Evolutionary conservation across 2,329 filamentous ascomycete genomes (phyloP).

Genomic region (Pseudogymnoascus pannorum): DNA sequence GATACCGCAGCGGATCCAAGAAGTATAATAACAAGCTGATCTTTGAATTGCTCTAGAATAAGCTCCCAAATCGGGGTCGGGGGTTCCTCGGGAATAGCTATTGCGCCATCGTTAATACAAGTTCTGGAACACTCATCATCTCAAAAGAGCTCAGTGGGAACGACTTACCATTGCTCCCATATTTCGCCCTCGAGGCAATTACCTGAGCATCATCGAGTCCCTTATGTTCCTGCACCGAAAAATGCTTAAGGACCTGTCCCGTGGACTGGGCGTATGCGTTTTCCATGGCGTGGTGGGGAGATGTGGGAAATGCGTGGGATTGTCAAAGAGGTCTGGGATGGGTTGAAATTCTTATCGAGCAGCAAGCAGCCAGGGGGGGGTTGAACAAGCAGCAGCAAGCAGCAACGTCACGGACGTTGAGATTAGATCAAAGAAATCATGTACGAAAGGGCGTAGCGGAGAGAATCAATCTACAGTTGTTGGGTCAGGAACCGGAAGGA

Average conservation of each 20-base stretch:
- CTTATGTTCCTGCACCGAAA: slow-evolving; percentile 46
- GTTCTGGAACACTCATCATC: slow-evolving; percentile 1
- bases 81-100: slow-evolving; percentile 78
- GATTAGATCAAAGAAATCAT: slow-evolving; percentile 4
- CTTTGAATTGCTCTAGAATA: slow-evolving; percentile 97
- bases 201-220: slow-evolving; percentile 57
- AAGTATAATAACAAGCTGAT: slow-evolving; percentile 93
- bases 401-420: slow-evolving; percentile 8
- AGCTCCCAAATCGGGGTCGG: slow-evolving; percentile 95
- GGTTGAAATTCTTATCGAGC: not conserved
- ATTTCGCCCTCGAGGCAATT: slow-evolving; percentile 44
- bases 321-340: not conserved
- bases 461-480: not conserved
- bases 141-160: too few relatives aligned
- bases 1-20: slow-evolving; percentile 89
- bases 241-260: slow-evolving; percentile 51
- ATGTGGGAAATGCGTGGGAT: not conserved
- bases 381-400: not conserved
- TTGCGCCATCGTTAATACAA: slow-evolving; percentile 17
- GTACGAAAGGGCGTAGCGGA: not conserved
- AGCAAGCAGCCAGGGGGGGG: not conserved
- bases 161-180: slow-evolving; percentile 59
- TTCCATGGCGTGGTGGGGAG: slow-evolving; percentile 42
- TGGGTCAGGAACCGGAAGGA: not conserved
- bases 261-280: slow-evolving; percentile 53